Evolutionary conservation across 2,329 filamentous ascomycete species (phyloP).

Genomic region (Lojkania enalia): DNA sequence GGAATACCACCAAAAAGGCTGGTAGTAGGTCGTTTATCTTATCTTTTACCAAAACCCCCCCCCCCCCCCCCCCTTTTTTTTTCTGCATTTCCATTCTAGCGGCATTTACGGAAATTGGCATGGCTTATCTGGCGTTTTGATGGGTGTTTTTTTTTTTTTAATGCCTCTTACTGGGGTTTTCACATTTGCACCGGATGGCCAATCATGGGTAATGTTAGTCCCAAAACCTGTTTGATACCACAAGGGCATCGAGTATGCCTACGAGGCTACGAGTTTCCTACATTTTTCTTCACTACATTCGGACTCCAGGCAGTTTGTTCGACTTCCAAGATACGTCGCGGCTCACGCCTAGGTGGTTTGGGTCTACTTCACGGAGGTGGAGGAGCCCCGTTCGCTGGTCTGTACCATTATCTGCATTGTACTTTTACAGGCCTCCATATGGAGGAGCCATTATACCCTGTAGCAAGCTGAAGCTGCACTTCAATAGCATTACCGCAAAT

Average conservation of each 20-base stretch:
- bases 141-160: constrained; percentile 19
- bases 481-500: constrained; percentile 30
- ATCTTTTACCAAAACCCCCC: too few relatives aligned
- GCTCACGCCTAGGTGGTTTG: constrained; percentile 42
- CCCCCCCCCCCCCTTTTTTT: constrained; percentile 5
- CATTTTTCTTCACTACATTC: constrained; percentile 26
- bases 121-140: constrained; percentile 38
- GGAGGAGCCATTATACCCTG: constrained; percentile 43
- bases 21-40: constrained; percentile 56
- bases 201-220: constrained; percentile 34
- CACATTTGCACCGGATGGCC: constrained; percentile 20
- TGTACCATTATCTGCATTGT: constrained; percentile 48
- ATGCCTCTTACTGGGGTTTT: constrained; percentile 15
- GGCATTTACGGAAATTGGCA: constrained; percentile 41
- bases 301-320: constrained; percentile 34
- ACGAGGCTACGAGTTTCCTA: constrained; percentile 47
- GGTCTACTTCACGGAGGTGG: constrained; percentile 26
- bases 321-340: constrained; percentile 37
- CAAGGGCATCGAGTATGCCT: constrained; percentile 36
- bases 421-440: constrained; percentile 40
- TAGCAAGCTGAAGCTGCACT: constrained; percentile 4
- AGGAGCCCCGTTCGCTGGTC: constrained; percentile 31
- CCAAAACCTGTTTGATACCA: constrained; percentile 44
- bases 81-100: constrained; percentile 38
- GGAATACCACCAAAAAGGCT: constrained; percentile 84